phyloP scores from a whole-genome alignment of 176 grass and related monocot species.

The Carex myosuroides region DNA sequence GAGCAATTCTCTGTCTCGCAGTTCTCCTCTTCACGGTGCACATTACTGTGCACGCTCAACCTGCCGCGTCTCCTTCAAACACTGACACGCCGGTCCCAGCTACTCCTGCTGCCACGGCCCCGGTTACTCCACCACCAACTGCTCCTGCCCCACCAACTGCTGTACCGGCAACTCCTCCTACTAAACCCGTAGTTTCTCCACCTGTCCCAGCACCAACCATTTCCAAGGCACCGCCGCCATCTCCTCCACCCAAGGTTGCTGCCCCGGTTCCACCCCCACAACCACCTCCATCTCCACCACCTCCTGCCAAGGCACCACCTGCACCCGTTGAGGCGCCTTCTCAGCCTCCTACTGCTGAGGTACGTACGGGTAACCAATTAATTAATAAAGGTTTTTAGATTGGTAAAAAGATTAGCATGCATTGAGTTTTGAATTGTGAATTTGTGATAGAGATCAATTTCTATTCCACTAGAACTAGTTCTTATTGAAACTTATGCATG shows the following conservation, averaged over 20 bases:
- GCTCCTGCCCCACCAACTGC: background rate
- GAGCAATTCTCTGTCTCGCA: background rate
- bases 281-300: background rate
- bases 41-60: background rate
- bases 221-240: background rate
- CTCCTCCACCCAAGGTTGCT: background rate
- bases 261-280: background rate
- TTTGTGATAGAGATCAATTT: background rate
- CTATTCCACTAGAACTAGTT: background rate
- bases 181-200: background rate
- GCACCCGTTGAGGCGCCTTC: background rate
- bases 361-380: background rate
- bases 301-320: background rate
- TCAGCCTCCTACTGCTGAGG: background rate
- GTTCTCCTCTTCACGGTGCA: background rate
- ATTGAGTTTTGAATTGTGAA: no score
- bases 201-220: background rate
- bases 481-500: background rate
- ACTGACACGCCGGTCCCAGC: background rate
- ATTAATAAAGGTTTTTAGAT: background rate
- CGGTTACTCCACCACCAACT: background rate
- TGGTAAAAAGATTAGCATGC: background rate
- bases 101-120: background rate
- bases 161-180: background rate
- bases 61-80: constrained; percentile 16